These are phyloP conservation scores for Climacium dendroides DNA, from an alignment of 225 moss, liverwort and hornwort genomes.

Conservation along the genomic window DNA sequence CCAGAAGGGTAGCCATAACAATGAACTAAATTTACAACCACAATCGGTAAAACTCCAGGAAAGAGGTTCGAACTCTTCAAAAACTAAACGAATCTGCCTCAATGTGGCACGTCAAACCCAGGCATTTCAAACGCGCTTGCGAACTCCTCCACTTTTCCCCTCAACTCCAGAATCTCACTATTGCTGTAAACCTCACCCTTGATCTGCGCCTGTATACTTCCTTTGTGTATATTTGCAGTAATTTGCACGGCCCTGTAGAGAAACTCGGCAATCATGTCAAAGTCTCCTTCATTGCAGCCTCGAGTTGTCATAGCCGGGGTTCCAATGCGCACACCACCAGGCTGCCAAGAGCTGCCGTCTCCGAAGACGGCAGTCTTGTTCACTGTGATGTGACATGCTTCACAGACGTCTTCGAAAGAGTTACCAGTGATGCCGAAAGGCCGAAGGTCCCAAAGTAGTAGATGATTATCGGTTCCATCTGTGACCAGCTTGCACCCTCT, in stretches of 20 bases:
- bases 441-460: conserved; percentile 79
- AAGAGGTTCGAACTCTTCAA: neutral
- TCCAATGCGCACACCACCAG: conserved; percentile 76
- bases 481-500: conserved; percentile 83
- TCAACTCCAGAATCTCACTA: conserved; percentile 45
- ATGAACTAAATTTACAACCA: neutral
- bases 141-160: conserved; percentile 67
- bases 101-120: conserved; percentile 58
- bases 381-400: conserved; percentile 78
- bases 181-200: conserved; percentile 40
- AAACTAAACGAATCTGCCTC: neutral
- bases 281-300: conserved; percentile 6
- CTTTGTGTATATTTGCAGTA: conserved; percentile 36
- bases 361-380: conserved; percentile 77
- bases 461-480: conserved; percentile 83
- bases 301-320: conserved; percentile 38
- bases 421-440: conserved; percentile 68
- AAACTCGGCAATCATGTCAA: conserved; percentile 57
- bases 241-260: conserved; percentile 60
- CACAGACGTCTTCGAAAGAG: conserved; percentile 76
- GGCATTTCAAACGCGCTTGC: conserved; percentile 78
- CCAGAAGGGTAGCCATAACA: neutral
- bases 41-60: neutral
- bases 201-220: conserved; percentile 30
- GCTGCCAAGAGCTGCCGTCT: conserved; percentile 63